These are phyloP conservation scores for Hypoxylon sp. DNA, from an alignment of 2,329 filamentous ascomycete species.

Conservation along the genomic window DNA sequence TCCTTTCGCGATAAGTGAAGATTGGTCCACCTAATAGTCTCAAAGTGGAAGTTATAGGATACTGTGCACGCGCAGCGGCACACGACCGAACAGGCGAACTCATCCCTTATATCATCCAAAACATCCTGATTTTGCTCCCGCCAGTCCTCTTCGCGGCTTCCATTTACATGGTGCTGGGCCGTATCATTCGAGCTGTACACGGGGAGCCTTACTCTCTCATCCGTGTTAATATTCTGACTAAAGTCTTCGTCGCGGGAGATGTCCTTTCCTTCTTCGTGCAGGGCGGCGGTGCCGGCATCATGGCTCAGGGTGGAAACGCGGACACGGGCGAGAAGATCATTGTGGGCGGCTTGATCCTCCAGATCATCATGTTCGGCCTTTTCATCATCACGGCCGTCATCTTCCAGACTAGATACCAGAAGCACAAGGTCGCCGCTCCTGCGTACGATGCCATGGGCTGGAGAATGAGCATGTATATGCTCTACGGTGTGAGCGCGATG, in stretches of 20 bases:
- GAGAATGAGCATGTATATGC: slow-evolving; percentile 56
- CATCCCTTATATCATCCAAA: slow-evolving; percentile 60
- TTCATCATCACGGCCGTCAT: slow-evolving; percentile 66
- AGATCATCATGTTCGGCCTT: slow-evolving; percentile 70
- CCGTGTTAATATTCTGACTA: slow-evolving; percentile 62
- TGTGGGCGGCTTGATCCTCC: slow-evolving; percentile 69
- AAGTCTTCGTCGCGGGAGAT: slow-evolving; percentile 69
- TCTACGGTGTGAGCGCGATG: slow-evolving; percentile 59
- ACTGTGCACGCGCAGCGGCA: slow-evolving; percentile 54
- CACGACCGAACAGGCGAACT: slow-evolving; percentile 53
- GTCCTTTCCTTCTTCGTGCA: slow-evolving; percentile 68
- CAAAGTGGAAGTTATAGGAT: slow-evolving; percentile 63
- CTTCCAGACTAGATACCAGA: slow-evolving; percentile 59
- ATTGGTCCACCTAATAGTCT: slow-evolving; percentile 46
- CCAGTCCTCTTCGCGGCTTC: slow-evolving; percentile 65
- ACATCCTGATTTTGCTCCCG: slow-evolving; percentile 62
- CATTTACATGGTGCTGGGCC: slow-evolving; percentile 66
- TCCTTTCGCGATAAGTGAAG: not conserved
- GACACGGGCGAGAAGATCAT: slow-evolving; percentile 67
- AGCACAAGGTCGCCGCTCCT: slow-evolving; percentile 14
- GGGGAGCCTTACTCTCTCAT: slow-evolving; percentile 56
- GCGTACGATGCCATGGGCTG: slow-evolving; percentile 41
- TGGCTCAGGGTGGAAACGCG: slow-evolving; percentile 42
- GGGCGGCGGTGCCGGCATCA: slow-evolving; percentile 60
- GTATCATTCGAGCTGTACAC: slow-evolving; percentile 59